phyloP scores from a whole-genome alignment of 148 eudicot species.

The Hydrangea macrophylla region DNA sequence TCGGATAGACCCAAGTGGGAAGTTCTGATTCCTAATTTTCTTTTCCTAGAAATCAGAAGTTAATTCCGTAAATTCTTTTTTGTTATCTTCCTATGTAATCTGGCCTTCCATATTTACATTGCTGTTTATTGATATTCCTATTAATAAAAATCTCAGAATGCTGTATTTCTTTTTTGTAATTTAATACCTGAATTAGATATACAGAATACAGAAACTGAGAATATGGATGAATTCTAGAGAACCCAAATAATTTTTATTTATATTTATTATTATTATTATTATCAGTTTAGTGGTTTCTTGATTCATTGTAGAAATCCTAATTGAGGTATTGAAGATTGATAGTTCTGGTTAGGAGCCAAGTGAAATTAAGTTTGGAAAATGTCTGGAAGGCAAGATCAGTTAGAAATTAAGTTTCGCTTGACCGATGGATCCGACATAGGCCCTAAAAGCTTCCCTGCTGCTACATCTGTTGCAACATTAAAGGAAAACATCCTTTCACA shows the following conservation, averaged over 20 bases:
- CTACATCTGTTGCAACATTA: constrained; percentile 51
- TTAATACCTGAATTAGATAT: no score
- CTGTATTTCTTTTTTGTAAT: constrained; percentile 10
- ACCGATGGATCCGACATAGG: constrained; percentile 66
- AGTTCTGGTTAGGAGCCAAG: constrained; percentile 3
- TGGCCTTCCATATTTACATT: background rate
- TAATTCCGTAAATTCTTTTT: background rate
- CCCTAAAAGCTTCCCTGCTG: constrained; percentile 54
- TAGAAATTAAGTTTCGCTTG: constrained; percentile 64
- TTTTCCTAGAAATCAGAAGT: background rate
- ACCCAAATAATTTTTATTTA: no score
- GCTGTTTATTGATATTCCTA: background rate
- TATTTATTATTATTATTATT: constrained; percentile 7
- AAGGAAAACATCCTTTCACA: constrained; percentile 65
- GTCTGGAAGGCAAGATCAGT: constrained; percentile 54
- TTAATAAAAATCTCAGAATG: background rate
- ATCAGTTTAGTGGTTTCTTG: background rate
- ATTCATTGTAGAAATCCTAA: background rate
- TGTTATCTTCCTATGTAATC: background rate
- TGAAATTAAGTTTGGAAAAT: constrained; percentile 27
- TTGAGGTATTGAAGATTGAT: constrained; percentile 1
- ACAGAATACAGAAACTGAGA: constrained; percentile 4
- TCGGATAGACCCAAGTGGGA: background rate
- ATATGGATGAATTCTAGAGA: constrained; percentile 13
- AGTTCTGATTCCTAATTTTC: background rate